phyloP scores from a whole-genome alignment of 1,284 basidiomycete species.

The Fomitopsis schrenkii region DNA sequence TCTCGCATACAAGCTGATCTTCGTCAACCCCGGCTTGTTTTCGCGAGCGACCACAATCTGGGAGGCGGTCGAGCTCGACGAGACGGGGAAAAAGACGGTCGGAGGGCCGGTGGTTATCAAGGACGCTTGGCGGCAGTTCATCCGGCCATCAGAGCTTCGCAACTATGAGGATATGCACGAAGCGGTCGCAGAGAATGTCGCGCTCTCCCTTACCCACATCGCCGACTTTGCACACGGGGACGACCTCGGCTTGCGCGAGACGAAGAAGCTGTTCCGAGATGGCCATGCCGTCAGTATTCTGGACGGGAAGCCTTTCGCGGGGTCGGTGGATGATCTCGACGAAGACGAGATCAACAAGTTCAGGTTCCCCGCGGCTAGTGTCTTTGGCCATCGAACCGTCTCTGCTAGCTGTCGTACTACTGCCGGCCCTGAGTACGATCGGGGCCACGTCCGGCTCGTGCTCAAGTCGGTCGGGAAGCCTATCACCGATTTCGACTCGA shows the following conservation, averaged over 20 bases:
- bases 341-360: background rate
- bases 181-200: background rate
- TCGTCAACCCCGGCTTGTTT: slow-evolving; percentile 10
- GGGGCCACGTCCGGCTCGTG: background rate
- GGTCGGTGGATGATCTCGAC: background rate
- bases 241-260: background rate
- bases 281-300: background rate
- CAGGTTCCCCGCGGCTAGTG: background rate
- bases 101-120: background rate
- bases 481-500: background rate
- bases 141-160: background rate
- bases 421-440: background rate
- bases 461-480: background rate
- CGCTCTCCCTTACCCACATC: background rate
- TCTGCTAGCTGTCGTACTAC: background rate
- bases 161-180: background rate
- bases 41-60: slow-evolving; percentile 2
- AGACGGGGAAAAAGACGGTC: background rate
- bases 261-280: background rate
- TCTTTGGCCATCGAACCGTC: background rate
- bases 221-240: background rate
- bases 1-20: slow-evolving; percentile 8
- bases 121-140: background rate
- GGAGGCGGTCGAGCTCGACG: background rate
- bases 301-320: background rate